Evolutionary conservation across 2,329 filamentous ascomycete species (phyloP).

Genomic region (Aschersonia sp.): DNA sequence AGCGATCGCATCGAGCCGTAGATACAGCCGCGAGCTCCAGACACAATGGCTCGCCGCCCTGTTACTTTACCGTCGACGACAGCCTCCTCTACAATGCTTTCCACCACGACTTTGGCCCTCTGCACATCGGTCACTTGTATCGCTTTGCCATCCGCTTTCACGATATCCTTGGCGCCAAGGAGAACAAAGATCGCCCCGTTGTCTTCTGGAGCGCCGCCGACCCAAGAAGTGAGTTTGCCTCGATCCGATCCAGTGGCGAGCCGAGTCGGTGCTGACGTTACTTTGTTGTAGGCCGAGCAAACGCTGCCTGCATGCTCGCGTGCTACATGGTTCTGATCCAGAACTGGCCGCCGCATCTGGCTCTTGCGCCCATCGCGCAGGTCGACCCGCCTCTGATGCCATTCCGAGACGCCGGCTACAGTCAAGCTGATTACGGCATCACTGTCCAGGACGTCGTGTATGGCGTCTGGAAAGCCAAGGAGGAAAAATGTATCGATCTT

Average conservation of each 20-base stretch:
- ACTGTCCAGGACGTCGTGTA: conserved; percentile 97
- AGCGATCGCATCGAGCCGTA: conserved; percentile 40
- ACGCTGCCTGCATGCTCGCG: conserved; percentile 85
- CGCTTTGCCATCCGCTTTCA: conserved; percentile 92
- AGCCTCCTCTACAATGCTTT: conserved; percentile 93
- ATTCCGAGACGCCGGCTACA: conserved; percentile 95
- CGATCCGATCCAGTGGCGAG: background rate
- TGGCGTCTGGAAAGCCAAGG: conserved; percentile 96
- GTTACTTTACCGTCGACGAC: conserved; percentile 93
- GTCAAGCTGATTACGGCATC: conserved; percentile 90
- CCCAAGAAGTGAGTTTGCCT: conserved; percentile 53
- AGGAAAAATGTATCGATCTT: conserved; percentile 79
- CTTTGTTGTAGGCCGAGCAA: conserved; percentile 54
- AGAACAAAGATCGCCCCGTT: conserved; percentile 78
- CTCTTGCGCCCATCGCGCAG: conserved; percentile 88
- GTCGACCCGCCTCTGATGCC: conserved; percentile 97
- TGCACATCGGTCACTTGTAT: conserved; percentile 95
- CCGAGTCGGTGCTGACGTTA: background rate
- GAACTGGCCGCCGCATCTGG: conserved; percentile 91
- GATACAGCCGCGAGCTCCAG: conserved; percentile 32
- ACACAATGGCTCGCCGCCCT: conserved; percentile 40
- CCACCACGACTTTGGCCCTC: conserved; percentile 92
- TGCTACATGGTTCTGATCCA: conserved; percentile 99
- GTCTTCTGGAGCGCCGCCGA: conserved; percentile 95
- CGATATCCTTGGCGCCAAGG: conserved; percentile 80